These are phyloP conservation scores for Globisporangium recalcitrans DNA, from an alignment of 352 stramenopile genomes.

Conservation along the genomic window DNA sequence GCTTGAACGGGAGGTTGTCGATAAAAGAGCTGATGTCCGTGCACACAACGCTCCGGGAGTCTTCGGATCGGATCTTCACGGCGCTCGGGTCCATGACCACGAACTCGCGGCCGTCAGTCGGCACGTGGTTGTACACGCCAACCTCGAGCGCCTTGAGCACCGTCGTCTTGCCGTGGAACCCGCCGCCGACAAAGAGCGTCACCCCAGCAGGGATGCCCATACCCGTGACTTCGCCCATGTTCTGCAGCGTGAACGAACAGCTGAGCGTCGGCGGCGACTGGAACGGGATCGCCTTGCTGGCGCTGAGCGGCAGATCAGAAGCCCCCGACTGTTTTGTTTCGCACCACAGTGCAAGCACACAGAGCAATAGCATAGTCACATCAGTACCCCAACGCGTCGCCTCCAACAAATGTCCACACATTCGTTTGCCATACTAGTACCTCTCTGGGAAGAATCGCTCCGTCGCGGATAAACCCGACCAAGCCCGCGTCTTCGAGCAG, in stretches of 20 bases:
- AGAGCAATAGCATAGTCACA: background rate
- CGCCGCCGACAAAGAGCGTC: constrained; percentile 94
- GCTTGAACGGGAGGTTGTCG: constrained; percentile 94
- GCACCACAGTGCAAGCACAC: background rate
- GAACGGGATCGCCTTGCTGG: constrained; percentile 65
- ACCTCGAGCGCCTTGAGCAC: constrained; percentile 92
- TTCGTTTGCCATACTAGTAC: constrained; percentile 13
- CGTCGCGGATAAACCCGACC: constrained; percentile 92
- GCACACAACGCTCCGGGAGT: constrained; percentile 88
- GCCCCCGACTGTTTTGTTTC: constrained; percentile 39
- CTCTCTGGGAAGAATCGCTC: constrained; percentile 88
- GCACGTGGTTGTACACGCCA: constrained; percentile 95
- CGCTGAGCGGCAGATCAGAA: constrained; percentile 45
- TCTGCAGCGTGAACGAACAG: constrained; percentile 85
- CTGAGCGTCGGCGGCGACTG: constrained; percentile 79
- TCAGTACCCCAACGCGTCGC: background rate
- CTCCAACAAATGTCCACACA: background rate
- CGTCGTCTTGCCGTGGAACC: constrained; percentile 98
- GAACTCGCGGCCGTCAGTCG: constrained; percentile 93
- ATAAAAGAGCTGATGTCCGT: constrained; percentile 96
- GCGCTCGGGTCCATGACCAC: constrained; percentile 82
- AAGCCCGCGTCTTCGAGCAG: constrained; percentile 81
- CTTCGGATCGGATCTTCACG: constrained; percentile 95
- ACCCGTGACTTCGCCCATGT: constrained; percentile 76
- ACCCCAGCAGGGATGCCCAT: constrained; percentile 94